Evolutionary conservation across 768 basidiomycete genomes (phyloP), one percentile per base, ranked within the genome.

Genomic region (Phanerochaete sordida): DNA sequence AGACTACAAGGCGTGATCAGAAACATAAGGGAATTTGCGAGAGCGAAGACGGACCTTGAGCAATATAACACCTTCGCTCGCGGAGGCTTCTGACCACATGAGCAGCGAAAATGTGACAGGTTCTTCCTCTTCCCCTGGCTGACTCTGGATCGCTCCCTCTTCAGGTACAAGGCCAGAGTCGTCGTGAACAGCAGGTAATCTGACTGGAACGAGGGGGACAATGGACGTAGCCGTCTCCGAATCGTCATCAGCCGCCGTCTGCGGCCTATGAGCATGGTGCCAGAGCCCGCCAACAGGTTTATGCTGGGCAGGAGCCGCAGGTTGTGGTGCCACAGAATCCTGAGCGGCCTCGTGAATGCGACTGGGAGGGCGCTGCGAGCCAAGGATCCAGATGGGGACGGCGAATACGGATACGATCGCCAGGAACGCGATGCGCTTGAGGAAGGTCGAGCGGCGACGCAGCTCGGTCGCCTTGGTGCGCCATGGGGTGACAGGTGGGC

Each of bases 81-180:
- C 78, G 31, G 79, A 76, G 55, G 69, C 62, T 52, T 73, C 72
- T 6, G 76, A 77, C 72, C 77, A 79, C 71, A 79, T 77, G 53
- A 81, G 74, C 45, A 79, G 68, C 3, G 75, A 69, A 56, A 79
- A 81, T 1, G 73, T 72, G 27, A 78, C 67, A n/a, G 79, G 73
- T 23, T 76, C 73, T 8, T 49, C 35, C 2, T 19, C n/a, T n/a
- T n/a, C 37, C 16, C 27, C 35, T 30, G 39, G 15, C 12, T 9
- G 21, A 2, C 9, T 19, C 8, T 54, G 45, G 21, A n/a, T 27
- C 9, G 26, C 51, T 6, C 33, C 33, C 7, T 7, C 33, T 2
- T 30, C 58, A 3, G 21, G 21, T 6, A 19, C 23, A 6, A 48
- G 21, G 3, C 47, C 47, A 9, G 47, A 48, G 19, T 48, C 47